Conservation (phyloP, 2,329 filamentous ascomycete genomes). For the Ascochyta koolunga region DNA sequence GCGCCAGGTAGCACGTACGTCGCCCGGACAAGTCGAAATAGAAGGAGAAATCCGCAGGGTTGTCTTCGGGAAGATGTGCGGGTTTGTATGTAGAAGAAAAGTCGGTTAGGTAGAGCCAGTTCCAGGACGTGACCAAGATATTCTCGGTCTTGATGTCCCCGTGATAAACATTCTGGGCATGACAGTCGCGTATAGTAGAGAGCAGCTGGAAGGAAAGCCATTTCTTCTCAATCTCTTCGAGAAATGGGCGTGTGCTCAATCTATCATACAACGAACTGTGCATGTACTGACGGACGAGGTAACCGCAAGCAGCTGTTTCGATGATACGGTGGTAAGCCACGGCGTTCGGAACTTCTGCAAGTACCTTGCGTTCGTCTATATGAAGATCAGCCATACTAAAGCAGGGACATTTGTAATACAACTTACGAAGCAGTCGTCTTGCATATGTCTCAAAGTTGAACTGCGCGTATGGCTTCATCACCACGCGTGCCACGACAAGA, state of each 20-base stretch:
- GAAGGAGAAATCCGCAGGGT: conserved; percentile 96
- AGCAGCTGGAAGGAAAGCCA: conserved; percentile 97
- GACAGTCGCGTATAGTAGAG: conserved; percentile 89
- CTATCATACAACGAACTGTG: conserved; percentile 98
- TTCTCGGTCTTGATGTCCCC: conserved; percentile 99
- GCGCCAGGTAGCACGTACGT: conserved; percentile 92
- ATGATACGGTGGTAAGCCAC: conserved; percentile 88
- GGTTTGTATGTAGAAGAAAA: conserved; percentile 97
- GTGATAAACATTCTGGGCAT: conserved; percentile 86
- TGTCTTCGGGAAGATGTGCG: conserved; percentile 90
- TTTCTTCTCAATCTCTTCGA: conserved; percentile 98
- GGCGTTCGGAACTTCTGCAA: conserved; percentile 88
- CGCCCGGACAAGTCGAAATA: conserved; percentile 94
- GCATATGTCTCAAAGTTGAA: conserved; percentile 83
- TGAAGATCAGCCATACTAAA: conserved; percentile 23
- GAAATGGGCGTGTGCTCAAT: conserved; percentile 89
- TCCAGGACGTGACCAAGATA: conserved; percentile 96
- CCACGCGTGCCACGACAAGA: conserved; percentile 89
- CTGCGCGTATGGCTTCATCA: conserved; percentile 87
- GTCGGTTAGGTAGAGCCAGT: conserved; percentile 98
- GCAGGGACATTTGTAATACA: background rate
- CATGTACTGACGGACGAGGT: conserved; percentile 91
- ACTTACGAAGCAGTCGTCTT: conserved; percentile 74
- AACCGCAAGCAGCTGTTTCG: conserved; percentile 90
- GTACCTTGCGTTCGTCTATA: conserved; percentile 75